Conservation (phyloP, 106 monocot species). For the Acorus gramineus region DNA sequence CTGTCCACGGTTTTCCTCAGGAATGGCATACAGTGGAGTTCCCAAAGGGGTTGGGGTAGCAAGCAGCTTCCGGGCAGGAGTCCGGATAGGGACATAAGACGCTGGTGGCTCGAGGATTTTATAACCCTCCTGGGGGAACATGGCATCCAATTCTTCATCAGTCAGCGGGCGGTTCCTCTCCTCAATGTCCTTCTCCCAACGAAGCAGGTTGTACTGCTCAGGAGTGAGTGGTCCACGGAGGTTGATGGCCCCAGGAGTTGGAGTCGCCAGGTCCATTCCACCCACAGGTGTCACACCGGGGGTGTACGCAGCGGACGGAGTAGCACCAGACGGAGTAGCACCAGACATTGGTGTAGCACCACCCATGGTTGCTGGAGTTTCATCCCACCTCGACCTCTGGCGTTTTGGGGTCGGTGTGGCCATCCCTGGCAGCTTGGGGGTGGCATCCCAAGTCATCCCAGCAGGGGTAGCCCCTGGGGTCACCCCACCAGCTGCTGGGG, state of each 20-base stretch:
- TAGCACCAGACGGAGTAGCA: slow-evolving; percentile 16
- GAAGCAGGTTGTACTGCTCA: slow-evolving; percentile 79
- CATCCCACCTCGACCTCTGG: slow-evolving; percentile 97
- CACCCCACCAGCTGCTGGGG: slow-evolving; percentile 58
- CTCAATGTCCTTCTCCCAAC: slow-evolving; percentile 96
- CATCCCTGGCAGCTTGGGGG: slow-evolving; percentile 67
- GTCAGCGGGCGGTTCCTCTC: slow-evolving; percentile 87
- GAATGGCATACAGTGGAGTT: slow-evolving; percentile 85
- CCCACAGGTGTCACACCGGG: slow-evolving; percentile 83
- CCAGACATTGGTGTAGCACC: slow-evolving; percentile 66
- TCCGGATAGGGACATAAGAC: slow-evolving; percentile 83
- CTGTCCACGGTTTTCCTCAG: slow-evolving; percentile 95
- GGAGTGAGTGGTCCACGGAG: slow-evolving; percentile 72
- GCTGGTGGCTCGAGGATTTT: slow-evolving; percentile 91
- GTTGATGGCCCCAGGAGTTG: slow-evolving; percentile 70
- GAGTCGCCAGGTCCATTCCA: slow-evolving; percentile 78
- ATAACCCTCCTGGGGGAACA: slow-evolving; percentile 94
- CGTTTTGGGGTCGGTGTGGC: slow-evolving; percentile 92
- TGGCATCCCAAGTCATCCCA: slow-evolving; percentile 97
- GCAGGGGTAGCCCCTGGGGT: slow-evolving; percentile 90
- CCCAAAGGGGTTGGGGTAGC: slow-evolving; percentile 92
- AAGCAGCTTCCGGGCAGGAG: slow-evolving; percentile 87
- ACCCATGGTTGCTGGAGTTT: slow-evolving; percentile 79
- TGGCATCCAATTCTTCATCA: slow-evolving; percentile 88
- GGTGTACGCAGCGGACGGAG: slow-evolving; percentile 74